Conservation (phyloP, 177 flowering plant species). For the Tripterygium wilfordii region DNA sequence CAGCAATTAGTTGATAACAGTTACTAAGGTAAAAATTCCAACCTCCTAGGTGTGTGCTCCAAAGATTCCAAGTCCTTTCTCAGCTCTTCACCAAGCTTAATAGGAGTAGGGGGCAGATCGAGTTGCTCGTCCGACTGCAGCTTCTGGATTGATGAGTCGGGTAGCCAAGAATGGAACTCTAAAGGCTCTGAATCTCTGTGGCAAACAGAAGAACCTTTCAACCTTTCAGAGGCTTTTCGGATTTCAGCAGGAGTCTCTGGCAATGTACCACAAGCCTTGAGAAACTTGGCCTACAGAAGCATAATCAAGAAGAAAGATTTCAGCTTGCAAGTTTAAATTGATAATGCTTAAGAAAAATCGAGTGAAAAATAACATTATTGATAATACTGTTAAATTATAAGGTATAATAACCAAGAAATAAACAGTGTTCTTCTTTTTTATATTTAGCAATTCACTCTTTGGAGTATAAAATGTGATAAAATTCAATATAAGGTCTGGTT, state of each 20-base stretch:
- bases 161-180: slow-evolving; percentile 61
- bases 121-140: slow-evolving; percentile 28
- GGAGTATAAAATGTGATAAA: too few species aligned
- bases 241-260: slow-evolving; percentile 52
- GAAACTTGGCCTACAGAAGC: slow-evolving; percentile 62
- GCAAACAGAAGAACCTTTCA: slow-evolving; percentile 15
- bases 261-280: slow-evolving; percentile 69
- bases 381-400: too few species aligned
- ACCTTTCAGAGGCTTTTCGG: slow-evolving; percentile 26
- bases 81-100: slow-evolving; percentile 28
- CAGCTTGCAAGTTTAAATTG: too few species aligned
- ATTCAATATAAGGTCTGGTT: too few species aligned
- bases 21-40: not conserved
- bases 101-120: slow-evolving; percentile 22
- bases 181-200: slow-evolving; percentile 26
- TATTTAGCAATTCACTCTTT: too few species aligned
- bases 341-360: too few species aligned
- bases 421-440: too few species aligned
- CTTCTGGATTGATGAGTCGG: slow-evolving; percentile 32
- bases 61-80: slow-evolving; percentile 18
- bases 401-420: too few species aligned
- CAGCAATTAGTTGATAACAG: not conserved
- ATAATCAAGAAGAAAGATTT: too few species aligned
- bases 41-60: slow-evolving; percentile 45
- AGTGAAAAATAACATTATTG: too few species aligned